phyloP scores from a whole-genome alignment of 768 basidiomycete genomes.

The Calocybe cyanea region DNA sequence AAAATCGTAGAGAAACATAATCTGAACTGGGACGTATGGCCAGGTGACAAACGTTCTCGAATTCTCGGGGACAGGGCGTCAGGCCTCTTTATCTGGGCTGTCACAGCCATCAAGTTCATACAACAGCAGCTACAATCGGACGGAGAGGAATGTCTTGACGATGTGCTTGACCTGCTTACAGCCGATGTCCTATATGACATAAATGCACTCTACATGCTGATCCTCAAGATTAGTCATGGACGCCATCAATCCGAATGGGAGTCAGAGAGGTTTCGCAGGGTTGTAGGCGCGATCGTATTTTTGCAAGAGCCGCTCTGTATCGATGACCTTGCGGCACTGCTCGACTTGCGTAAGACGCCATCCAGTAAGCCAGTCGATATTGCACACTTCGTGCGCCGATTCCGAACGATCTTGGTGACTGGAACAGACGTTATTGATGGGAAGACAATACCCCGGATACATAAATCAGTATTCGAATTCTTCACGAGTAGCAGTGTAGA shows the following conservation, averaged over 20 bases:
- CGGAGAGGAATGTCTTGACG: conserved; percentile 12
- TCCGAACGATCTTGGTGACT: conserved; percentile 13
- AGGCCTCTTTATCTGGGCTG: conserved; percentile 16
- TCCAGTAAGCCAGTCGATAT: conserved; percentile 9
- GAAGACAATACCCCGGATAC: conserved; percentile 14
- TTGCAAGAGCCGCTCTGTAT: conserved; percentile 10
- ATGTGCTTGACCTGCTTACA: conserved; percentile 4
- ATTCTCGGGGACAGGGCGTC: conserved; percentile 2
- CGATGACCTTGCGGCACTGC: conserved; percentile 4
- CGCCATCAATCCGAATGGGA: conserved; percentile 1
- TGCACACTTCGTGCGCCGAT: conserved; percentile 10
- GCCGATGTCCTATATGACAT: background rate
- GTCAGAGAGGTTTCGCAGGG: conserved; percentile 14
- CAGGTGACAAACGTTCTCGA: conserved; percentile 10
- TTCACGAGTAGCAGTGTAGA: conserved; percentile 8
- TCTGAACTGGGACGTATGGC: background rate
- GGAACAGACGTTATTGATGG: conserved; percentile 8
- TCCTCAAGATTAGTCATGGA: background rate
- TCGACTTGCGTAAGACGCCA: conserved; percentile 8
- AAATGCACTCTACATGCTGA: background rate
- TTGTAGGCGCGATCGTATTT: conserved; percentile 11
- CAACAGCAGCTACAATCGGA: conserved; percentile 8
- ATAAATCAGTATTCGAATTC: conserved; percentile 18
- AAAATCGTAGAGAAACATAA: conserved; percentile 10
- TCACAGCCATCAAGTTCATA: conserved; percentile 9